Evolutionary conservation across 2,329 filamentous ascomycete species (phyloP), one percentile per base, ranked within the genome.

Genomic region (Aspergillus latus): DNA sequence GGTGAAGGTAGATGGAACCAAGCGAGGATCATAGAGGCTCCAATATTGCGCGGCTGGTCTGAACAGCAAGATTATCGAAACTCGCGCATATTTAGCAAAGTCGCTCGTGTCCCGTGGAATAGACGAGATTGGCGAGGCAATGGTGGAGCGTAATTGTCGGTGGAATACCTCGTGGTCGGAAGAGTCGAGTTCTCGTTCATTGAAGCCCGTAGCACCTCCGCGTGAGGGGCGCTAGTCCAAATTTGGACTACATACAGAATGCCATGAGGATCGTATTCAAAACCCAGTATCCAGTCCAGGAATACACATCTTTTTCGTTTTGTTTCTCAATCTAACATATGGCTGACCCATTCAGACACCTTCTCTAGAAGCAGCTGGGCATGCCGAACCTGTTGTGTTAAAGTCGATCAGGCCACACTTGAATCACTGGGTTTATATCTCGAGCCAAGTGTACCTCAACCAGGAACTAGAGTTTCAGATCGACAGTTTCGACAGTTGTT

Each of bases 201-300:
- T n/a, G 13, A 47, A 21, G 44, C 4, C 29, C 29, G 29, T 13
- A 43, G 43, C 34, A 32, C 11, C 45, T 54, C 52, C 45, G 54
- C 43, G 39, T 57, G 46, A 51, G 37, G 58, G 48, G 42, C 43
- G 39, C 52, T 54, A 54, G 52, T 54, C 52, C 52, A 5, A 7
- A 49, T 44, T 21, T 5, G 52, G 45, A 34, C 2, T 13, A 32
- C 49, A 15, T 29, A 36, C 34, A 36, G 29, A 21, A 34, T 16
- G 21, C 30, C 28, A 13, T 5, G 8, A 7, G 21, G 3, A 46
- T 44, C 49, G 52, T 45, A 43, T 55, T 34, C 39, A 44, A 52
- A 32, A 11, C 30, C 30, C 7, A 34, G 6, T 7, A 34, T 34
- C 30, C 21, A 21, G 21, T 21, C 21, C 21, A 21, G 21, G 21